A percentile compares a stretch with the other conserved stretches of the same genome.
phyloP scores from a whole-genome alignment of 1,139 yeast species.

The Trichomonascaceae sp. region DNA sequence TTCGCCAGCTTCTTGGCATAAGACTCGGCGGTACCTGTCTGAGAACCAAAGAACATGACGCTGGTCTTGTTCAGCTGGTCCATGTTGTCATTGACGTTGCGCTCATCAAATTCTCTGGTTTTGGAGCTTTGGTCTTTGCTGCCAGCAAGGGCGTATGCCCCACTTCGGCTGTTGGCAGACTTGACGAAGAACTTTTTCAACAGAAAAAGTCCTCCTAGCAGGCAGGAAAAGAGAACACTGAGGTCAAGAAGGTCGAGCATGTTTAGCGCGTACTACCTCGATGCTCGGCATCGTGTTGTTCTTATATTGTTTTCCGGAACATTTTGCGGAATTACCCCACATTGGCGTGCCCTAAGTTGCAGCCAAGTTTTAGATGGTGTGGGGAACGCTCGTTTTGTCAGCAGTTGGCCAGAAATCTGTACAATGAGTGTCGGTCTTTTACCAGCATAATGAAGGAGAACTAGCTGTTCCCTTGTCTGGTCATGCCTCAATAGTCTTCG shows the following conservation, averaged over 20 bases:
- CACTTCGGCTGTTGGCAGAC: not conserved
- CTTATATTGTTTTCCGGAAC: not conserved
- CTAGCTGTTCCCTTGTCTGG: too few relatives aligned
- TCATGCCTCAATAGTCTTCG: too few relatives aligned
- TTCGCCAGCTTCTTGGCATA: constrained; percentile 83
- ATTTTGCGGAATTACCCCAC: not conserved
- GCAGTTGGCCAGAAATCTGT: too few relatives aligned
- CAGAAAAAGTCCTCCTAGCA: not conserved
- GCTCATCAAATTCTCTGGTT: constrained; percentile 16
- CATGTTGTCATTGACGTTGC: constrained; percentile 50
- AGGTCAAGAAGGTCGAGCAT: not conserved
- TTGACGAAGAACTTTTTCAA: not conserved
- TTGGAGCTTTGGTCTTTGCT: not conserved
- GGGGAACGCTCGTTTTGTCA: too few relatives aligned
- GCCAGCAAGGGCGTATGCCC: not conserved
- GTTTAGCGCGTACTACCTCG: not conserved
- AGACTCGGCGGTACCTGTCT: constrained; percentile 99
- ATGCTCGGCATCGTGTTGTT: not conserved
- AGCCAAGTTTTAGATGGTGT: too few relatives aligned
- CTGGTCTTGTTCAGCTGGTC: constrained; percentile 57
- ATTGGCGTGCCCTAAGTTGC: too few relatives aligned
- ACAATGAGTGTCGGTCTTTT: too few relatives aligned
- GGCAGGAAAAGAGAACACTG: not conserved
- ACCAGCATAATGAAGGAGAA: too few relatives aligned
- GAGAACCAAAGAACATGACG: constrained; percentile 83